phyloP scores from a whole-genome alignment of 2,329 filamentous ascomycete species.

The Phymatotrichopsis omnivora region DNA sequence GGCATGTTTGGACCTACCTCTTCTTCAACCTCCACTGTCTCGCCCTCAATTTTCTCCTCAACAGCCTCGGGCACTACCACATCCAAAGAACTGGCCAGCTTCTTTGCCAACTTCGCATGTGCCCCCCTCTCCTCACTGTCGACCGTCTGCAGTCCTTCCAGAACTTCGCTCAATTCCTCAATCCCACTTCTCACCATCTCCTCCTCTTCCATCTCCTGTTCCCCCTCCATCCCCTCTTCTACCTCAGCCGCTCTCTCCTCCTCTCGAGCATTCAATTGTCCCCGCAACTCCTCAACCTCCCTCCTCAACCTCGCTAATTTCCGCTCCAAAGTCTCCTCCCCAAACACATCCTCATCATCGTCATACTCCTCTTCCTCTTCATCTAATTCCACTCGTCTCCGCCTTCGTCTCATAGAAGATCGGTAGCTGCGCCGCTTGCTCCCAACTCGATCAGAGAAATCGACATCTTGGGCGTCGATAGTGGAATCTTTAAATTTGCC shows the following conservation, averaged over 20 bases:
- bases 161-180: conserved; percentile 21
- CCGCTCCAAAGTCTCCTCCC: conserved; percentile 64
- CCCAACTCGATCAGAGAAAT: conserved; percentile 82
- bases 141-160: conserved; percentile 25
- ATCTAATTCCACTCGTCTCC: conserved; percentile 46
- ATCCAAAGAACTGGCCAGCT: conserved; percentile 27
- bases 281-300: conserved; percentile 57
- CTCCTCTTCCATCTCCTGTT: conserved; percentile 32
- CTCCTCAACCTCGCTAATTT: conserved; percentile 73
- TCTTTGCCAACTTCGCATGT: conserved; percentile 31
- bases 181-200: conserved; percentile 12
- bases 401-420: conserved; percentile 57
- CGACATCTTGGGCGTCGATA: conserved; percentile 66
- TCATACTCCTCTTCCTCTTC: conserved; percentile 50
- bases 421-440: conserved; percentile 77
- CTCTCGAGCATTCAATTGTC: conserved; percentile 42
- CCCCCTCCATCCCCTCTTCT: conserved; percentile 35
- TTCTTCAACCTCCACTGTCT: conserved; percentile 24
- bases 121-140: conserved; percentile 29
- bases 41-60: conserved; percentile 22
- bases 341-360: conserved; percentile 57
- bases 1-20: too few species aligned
- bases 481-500: conserved; percentile 64
- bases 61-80: conserved; percentile 8
- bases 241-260: conserved; percentile 38